Conservation (phyloP, 768 basidiomycete genomes). For the Tricholoma matsutake region DNA sequence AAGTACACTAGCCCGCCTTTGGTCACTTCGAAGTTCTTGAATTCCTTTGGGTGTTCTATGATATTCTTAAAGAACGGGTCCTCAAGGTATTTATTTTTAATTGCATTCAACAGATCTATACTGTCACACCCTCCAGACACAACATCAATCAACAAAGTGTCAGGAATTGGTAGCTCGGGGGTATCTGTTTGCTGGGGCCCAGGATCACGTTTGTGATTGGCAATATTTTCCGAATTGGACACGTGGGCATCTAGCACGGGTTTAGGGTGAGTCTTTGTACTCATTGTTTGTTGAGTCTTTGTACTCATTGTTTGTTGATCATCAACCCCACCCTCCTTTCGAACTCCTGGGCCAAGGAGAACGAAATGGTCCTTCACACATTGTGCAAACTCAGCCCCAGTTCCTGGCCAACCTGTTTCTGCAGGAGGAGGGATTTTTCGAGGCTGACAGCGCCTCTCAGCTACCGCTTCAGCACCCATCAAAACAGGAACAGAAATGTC, state of each 20-base stretch:
- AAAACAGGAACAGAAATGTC: slow-evolving; percentile 3
- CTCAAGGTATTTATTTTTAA: slow-evolving; percentile 11
- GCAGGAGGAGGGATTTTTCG: background rate
- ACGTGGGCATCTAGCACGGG: background rate
- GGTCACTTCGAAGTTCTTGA: slow-evolving; percentile 14
- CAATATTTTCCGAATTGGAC: background rate
- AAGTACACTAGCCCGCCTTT: slow-evolving; percentile 11
- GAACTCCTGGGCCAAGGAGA: slow-evolving; percentile 15
- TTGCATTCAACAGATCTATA: slow-evolving; percentile 4
- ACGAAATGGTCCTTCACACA: slow-evolving; percentile 9
- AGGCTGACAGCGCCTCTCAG: background rate
- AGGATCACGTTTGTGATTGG: too few species aligned
- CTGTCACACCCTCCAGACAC: slow-evolving; percentile 5
- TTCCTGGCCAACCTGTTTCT: slow-evolving; percentile 3
- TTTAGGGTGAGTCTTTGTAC: too few species aligned
- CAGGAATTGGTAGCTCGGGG: background rate
- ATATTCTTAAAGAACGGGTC: slow-evolving; percentile 15
- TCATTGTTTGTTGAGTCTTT: background rate
- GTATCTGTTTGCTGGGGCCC: too few species aligned
- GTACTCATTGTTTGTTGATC: background rate
- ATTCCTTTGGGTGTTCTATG: slow-evolving; percentile 9
- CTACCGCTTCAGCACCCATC: slow-evolving; percentile 4
- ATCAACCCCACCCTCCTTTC: slow-evolving; percentile 13
- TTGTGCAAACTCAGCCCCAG: slow-evolving; percentile 5
- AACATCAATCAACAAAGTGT: background rate